Conservation (phyloP, 2,329 filamentous ascomycete genomes). For the Claviceps sorghi region DNA sequence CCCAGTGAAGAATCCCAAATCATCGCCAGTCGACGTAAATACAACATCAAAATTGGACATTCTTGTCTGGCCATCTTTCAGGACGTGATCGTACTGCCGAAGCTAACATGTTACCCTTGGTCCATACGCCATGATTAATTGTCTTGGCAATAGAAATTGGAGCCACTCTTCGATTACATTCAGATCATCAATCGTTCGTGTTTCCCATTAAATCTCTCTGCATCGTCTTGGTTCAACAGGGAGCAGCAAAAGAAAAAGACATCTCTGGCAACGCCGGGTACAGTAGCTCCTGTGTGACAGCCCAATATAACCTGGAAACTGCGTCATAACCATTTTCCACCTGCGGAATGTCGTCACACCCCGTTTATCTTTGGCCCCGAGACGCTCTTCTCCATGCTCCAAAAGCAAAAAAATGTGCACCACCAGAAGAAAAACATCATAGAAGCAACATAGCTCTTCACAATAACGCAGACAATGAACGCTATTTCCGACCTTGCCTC, state of each 20-base stretch:
- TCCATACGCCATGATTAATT: slow-evolving; percentile 10
- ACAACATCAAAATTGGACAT: background rate
- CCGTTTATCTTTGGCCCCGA: too few species aligned
- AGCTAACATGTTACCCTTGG: slow-evolving; percentile 9
- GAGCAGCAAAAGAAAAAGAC: background rate
- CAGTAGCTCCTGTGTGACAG: slow-evolving; percentile 13
- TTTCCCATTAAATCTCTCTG: slow-evolving; percentile 4
- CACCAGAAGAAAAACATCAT: background rate
- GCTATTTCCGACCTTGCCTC: background rate
- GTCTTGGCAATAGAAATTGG: slow-evolving; percentile 2
- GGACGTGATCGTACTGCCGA: slow-evolving; percentile 6
- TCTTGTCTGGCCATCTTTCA: background rate
- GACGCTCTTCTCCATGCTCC: background rate
- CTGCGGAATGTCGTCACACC: too few species aligned
- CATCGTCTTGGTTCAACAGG: background rate
- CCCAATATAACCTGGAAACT: slow-evolving; percentile 7
- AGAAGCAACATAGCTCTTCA: background rate
- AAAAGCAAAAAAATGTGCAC: background rate
- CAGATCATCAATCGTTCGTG: background rate
- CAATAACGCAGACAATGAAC: background rate
- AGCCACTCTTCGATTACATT: background rate
- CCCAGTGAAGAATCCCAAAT: background rate
- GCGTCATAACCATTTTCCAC: slow-evolving; percentile 8
- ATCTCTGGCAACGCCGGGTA: slow-evolving; percentile 12
- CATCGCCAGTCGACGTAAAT: background rate